Percentiles rank a stretch among this genome's conserved stretches.
Conservation (phyloP, 352 stramenopile genomes). For the Phytophthora aleatoria region DNA sequence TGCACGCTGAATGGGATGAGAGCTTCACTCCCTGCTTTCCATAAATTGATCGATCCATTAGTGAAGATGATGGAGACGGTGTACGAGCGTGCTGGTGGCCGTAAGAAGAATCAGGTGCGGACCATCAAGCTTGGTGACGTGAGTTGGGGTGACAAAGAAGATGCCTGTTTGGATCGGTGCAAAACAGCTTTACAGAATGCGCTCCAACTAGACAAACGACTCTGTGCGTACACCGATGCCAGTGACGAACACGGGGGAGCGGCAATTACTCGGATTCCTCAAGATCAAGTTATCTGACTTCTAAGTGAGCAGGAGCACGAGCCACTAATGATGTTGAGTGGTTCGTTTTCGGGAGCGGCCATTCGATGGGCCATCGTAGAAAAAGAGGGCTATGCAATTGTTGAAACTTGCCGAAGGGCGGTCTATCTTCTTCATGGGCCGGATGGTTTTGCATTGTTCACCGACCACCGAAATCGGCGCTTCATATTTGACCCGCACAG, state of each 20-base stretch:
- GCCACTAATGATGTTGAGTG: not conserved
- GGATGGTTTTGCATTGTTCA: not conserved
- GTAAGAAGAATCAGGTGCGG: not conserved
- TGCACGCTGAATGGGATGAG: not conserved
- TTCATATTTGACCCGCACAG: not conserved
- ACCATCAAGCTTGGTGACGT: not conserved
- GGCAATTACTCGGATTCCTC: constrained; percentile 10
- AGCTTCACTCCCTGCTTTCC: not conserved
- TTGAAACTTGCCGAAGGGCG: not conserved
- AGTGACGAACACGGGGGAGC: constrained; percentile 19
- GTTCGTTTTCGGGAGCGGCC: not conserved
- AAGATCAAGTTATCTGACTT: not conserved
- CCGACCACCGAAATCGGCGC: not conserved
- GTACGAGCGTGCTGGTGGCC: not conserved
- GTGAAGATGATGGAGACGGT: not conserved
- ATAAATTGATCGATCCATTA: not conserved
- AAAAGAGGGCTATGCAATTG: not conserved
- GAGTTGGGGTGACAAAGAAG: not conserved
- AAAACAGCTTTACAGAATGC: not conserved
- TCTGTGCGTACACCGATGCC: constrained; percentile 15
- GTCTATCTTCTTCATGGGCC: not conserved
- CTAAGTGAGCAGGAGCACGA: not conserved
- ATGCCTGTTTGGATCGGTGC: not conserved
- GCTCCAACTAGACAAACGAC: not conserved
- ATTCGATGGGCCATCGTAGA: not conserved